A percentile compares a stretch with the other conserved stretches of the same genome.
phyloP scores from a whole-genome alignment of 257 asterid genomes.

The Cruciata laevipes region DNA sequence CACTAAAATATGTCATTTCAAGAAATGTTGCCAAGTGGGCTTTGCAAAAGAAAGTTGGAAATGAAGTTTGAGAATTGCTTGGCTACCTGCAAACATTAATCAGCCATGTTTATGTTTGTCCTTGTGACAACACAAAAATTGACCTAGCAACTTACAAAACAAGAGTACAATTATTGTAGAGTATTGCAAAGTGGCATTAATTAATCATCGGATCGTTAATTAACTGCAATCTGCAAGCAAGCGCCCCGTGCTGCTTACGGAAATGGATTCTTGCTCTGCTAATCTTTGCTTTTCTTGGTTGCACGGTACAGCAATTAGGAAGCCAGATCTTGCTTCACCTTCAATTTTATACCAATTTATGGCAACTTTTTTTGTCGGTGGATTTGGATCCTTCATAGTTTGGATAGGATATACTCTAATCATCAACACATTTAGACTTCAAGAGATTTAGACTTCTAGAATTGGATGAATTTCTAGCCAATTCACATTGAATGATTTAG shows the following conservation, averaged over 20 bases:
- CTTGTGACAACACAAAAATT: neutral
- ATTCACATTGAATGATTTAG: too few species aligned
- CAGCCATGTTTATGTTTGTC: slow-evolving; percentile 3
- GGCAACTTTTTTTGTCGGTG: slow-evolving; percentile 4
- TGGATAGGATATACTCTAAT: neutral
- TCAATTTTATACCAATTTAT: neutral
- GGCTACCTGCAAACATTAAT: neutral
- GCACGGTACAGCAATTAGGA: neutral
- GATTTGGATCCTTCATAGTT: neutral
- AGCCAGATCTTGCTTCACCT: neutral
- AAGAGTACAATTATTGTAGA: neutral
- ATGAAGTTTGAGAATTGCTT: neutral
- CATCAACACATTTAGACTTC: neutral
- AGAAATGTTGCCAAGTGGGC: neutral
- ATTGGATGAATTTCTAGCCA: neutral
- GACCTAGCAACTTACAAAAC: neutral
- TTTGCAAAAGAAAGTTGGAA: neutral
- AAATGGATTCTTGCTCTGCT: neutral
- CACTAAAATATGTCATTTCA: too few species aligned
- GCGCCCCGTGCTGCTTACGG: neutral
- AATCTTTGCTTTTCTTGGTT: neutral
- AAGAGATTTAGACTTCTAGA: neutral
- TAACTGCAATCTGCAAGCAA: neutral
- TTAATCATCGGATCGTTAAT: neutral
- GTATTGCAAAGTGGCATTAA: too few species aligned